Evolutionary conservation across 805 yeast species (phyloP), one percentile per base, ranked within the genome.

Genomic region (Allodekkera sacchari): DNA sequence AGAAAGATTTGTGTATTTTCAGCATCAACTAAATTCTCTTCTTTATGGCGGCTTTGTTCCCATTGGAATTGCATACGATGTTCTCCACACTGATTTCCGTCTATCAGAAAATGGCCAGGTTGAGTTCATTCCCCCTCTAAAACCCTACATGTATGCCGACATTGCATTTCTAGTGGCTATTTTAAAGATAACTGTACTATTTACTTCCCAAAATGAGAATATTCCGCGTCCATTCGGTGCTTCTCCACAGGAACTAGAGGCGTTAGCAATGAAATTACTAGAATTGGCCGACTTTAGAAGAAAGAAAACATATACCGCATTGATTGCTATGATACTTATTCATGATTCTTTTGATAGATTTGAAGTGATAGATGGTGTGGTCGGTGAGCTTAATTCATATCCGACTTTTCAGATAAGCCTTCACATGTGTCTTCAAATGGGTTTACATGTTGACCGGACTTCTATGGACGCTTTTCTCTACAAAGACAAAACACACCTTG

Each of bases 1-100:
- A 6, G 44, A 42, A 30, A 31, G 46, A 16, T 7, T 42, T 10
- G 12, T 9, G 4, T 35, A 18, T 18, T 42, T 35, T 18, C 26
- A 36, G 35, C 11, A 12, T 5, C 13, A 30, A 7, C 27, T 43
- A 8, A 41, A 41, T 23, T 18, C 17, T 2, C 14, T 41, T 5
- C 18, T 41, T 15, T 36, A 30, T 16, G 18, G 37, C 16, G 28
- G 34, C 8, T 30, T 32, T 18, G 9, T 43, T 3, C 43, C 43
- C 7, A 16, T 23, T 27, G 38, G 35, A 9, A 30, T 37, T 16
- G 22, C 42, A 15, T 22, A 27, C 10, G 6, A 19, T 9, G 18
- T 37, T n/a, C 32, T 35, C 16, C 30, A 23, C 14, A 7, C 12
- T 11, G 6, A 13, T 6, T 30, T 30, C 21, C 22, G 19, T 6